A percentile compares a stretch with the other conserved stretches of the same genome.
phyloP scores from a whole-genome alignment of 1,139 yeast species.

The Blastobotrys indianensis region DNA sequence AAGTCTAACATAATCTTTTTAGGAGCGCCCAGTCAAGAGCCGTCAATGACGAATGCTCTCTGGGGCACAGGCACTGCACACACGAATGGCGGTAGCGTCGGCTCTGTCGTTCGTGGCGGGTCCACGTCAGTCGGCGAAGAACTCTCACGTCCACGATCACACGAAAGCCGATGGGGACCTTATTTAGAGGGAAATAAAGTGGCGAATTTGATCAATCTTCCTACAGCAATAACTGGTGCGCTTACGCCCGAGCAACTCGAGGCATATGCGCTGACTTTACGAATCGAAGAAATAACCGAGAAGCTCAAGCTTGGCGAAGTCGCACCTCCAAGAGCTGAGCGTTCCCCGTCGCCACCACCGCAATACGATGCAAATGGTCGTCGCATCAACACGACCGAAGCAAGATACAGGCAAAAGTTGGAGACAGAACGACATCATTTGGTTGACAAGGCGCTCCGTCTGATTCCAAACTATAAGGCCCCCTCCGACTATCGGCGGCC shows the following conservation, averaged over 20 bases:
- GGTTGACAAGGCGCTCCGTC: slow-evolving; percentile 64
- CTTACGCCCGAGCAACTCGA: slow-evolving; percentile 82
- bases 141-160: neutral
- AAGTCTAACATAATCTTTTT: no score
- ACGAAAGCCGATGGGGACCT: slow-evolving; percentile 7
- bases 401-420: slow-evolving; percentile 51
- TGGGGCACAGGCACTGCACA: no score
- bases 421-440: slow-evolving; percentile 77
- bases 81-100: no score
- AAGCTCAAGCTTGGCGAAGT: slow-evolving; percentile 47
- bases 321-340: slow-evolving; percentile 33
- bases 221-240: slow-evolving; percentile 43
- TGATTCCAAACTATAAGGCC: slow-evolving; percentile 73
- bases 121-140: no score
- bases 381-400: slow-evolving; percentile 78
- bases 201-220: slow-evolving; percentile 32
- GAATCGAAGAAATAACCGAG: slow-evolving; percentile 76
- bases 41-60: no score
- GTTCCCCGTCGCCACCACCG: slow-evolving; percentile 91
- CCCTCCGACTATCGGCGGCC: slow-evolving; percentile 75
- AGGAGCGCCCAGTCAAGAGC: no score
- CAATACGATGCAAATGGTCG: slow-evolving; percentile 77
- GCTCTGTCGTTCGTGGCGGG: no score
- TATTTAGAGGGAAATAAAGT: slow-evolving; percentile 26
- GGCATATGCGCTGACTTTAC: slow-evolving; percentile 65